Base-by-base conservation (phyloP, 305 asterid species). In the Coffea humblotiana region DNA sequence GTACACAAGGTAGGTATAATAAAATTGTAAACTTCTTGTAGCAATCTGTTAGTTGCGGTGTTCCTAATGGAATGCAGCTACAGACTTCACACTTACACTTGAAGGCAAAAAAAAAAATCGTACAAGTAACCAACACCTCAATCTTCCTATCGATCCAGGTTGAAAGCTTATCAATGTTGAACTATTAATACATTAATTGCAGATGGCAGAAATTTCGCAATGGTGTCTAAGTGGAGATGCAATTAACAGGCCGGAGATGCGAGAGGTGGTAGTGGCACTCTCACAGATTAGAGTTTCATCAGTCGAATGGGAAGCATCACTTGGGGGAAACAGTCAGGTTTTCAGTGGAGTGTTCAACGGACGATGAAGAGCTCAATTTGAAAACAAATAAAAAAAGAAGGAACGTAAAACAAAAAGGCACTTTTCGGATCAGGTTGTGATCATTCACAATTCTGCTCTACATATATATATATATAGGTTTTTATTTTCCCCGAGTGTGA, bases 271-370 rank as follows among this genome's bases (percentile, higher is more conserved):
- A 21, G 84, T 87, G 43, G 92, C 89, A 18, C 77, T 94, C n/a
- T 84, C 90, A 45, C 88, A 89, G 63, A 88, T 94, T 71, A 80
- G 90, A 84, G 87, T 80, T 83, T 91, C 98, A 25, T 88, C 97
- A 8, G 85, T 88, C n/a, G 94, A 94, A 77, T 94, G 98, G 98
- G 98, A 93, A 82, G 98, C 95, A 64, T 92, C 96, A 48, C 88
- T 92, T 8, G 97, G 95, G 72, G 98, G 97, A 51, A 90, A 81
- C 85, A 89, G 94, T 83, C 91, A 89, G 82, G 86, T 92, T 76
- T 93, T 93, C 84, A 93, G 95, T 80, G 98, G 97, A 76, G 84
- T 92, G 68, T 83, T 88, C 79, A 86, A 66, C 73, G 97, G 96
- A 27, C 80, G 98, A 80, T 92, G 91, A 91, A 80, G 78, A 19